Percentiles rank a stretch among this genome's conserved stretches.
These are phyloP conservation scores for Microglena sp. DNA, from an alignment of 139 green algal genomes.

Conservation along the genomic window DNA sequence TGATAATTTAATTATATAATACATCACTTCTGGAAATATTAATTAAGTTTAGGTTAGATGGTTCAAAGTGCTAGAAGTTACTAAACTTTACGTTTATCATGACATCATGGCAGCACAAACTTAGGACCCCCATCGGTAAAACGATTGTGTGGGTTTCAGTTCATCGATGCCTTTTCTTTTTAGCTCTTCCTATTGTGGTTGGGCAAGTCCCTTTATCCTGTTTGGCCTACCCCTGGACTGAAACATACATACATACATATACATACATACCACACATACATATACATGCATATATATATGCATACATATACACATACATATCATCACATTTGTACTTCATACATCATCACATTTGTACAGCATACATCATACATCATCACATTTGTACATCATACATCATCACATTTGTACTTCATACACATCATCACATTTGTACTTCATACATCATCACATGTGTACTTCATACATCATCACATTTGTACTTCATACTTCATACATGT, in stretches of 20 bases:
- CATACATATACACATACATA: not conserved
- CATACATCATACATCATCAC: not conserved
- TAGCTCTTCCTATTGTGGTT: not conserved
- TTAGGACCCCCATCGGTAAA: not conserved
- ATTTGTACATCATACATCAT: not conserved
- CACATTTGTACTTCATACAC: not conserved
- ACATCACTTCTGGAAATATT: no score
- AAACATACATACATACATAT: slow-evolving; percentile 1
- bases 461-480: not conserved
- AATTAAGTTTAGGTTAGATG: not conserved
- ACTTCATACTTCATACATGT: not conserved
- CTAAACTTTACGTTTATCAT: not conserved
- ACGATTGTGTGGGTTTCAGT: not conserved
- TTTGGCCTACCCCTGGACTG: not conserved
- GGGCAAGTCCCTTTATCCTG: not conserved
- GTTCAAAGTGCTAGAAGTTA: not conserved
- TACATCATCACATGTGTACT: not conserved
- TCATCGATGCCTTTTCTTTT: not conserved
- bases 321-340: not conserved
- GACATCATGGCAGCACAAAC: not conserved
- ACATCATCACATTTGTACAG: not conserved
- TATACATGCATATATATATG: not conserved
- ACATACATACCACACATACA: not conserved
- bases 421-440: not conserved
- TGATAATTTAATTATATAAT: no score